Conservation (phyloP, 108 stramenopile species). For the Skeletonema grethae region DNA sequence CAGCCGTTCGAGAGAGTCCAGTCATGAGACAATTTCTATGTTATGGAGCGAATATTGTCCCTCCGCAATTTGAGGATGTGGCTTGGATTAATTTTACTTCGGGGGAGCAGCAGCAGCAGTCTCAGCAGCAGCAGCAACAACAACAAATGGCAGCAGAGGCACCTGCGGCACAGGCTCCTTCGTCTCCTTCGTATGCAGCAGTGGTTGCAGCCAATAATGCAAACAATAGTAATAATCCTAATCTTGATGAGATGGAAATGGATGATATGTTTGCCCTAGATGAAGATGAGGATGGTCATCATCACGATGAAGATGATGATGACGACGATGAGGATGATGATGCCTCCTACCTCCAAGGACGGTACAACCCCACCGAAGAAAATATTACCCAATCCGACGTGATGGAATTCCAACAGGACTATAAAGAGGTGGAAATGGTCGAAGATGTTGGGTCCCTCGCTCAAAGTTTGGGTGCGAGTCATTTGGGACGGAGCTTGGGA, state of each 20-base stretch:
- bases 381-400: slow-evolving; percentile 70
- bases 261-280: slow-evolving; percentile 72
- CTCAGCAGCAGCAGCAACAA: slow-evolving; percentile 18
- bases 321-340: slow-evolving; percentile 59
- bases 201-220: slow-evolving; percentile 6
- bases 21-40: slow-evolving; percentile 77
- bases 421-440: slow-evolving; percentile 85
- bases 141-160: not conserved
- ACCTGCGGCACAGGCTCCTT: not conserved
- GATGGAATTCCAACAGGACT: slow-evolving; percentile 57
- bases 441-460: slow-evolving; percentile 86
- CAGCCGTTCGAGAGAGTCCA: slow-evolving; percentile 63
- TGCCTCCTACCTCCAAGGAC: slow-evolving; percentile 56
- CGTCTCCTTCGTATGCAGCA: slow-evolving; percentile 9
- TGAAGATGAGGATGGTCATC: slow-evolving; percentile 15
- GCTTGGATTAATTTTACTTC: slow-evolving; percentile 67
- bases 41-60: slow-evolving; percentile 79
- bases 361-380: slow-evolving; percentile 76
- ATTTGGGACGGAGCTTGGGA: slow-evolving; percentile 76
- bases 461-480: slow-evolving; percentile 82
- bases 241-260: slow-evolving; percentile 87
- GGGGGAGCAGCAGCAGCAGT: slow-evolving; percentile 11
- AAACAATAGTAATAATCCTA: not conserved
- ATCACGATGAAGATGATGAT: slow-evolving; percentile 14
- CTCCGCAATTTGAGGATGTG: slow-evolving; percentile 80